phyloP scores from a whole-genome alignment of 1,284 basidiomycete species.

The Malassezia obtusa region DNA sequence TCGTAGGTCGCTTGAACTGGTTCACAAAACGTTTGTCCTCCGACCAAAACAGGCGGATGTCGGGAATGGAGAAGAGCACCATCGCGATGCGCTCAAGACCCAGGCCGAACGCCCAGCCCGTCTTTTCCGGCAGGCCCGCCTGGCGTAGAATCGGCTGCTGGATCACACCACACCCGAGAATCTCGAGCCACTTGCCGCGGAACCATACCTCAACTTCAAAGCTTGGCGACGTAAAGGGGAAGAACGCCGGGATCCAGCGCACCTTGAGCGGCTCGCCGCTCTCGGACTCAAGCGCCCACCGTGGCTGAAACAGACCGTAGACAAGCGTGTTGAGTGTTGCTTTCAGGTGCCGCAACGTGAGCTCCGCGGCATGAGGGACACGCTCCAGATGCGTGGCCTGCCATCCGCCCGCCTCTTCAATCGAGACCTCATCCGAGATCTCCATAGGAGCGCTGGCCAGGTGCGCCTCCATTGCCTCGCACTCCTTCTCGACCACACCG shows the following conservation, averaged over 20 bases:
- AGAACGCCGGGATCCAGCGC: constrained; percentile 94
- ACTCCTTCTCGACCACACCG: constrained; percentile 51
- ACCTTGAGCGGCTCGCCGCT: constrained; percentile 62
- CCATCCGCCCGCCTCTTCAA: constrained; percentile 64
- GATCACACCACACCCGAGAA: constrained; percentile 87
- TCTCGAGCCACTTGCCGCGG: constrained; percentile 92
- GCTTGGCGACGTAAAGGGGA: constrained; percentile 94
- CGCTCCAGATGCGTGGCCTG: constrained; percentile 66
- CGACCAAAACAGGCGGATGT: constrained; percentile 99
- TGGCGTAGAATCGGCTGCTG: constrained; percentile 76
- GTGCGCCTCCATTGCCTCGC: constrained; percentile 55
- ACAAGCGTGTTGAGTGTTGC: constrained; percentile 81
- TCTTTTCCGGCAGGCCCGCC: constrained; percentile 58
- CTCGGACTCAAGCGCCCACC: constrained; percentile 49
- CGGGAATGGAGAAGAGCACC: constrained; percentile 92
- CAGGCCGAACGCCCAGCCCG: constrained; percentile 96
- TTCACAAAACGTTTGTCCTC: constrained; percentile 72
- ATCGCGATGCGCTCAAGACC: constrained; percentile 96
- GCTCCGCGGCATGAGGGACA: constrained; percentile 48
- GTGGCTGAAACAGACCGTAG: constrained; percentile 62
- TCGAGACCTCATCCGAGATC: constrained; percentile 72
- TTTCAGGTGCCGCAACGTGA: constrained; percentile 77
- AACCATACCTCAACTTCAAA: constrained; percentile 98
- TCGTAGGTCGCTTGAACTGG: constrained; percentile 57
- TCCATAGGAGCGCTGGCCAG: constrained; percentile 55